Evolutionary conservation across 768 basidiomycete genomes (phyloP), one percentile per base, ranked within the genome.

Genomic region (Tricholomella constricta): DNA sequence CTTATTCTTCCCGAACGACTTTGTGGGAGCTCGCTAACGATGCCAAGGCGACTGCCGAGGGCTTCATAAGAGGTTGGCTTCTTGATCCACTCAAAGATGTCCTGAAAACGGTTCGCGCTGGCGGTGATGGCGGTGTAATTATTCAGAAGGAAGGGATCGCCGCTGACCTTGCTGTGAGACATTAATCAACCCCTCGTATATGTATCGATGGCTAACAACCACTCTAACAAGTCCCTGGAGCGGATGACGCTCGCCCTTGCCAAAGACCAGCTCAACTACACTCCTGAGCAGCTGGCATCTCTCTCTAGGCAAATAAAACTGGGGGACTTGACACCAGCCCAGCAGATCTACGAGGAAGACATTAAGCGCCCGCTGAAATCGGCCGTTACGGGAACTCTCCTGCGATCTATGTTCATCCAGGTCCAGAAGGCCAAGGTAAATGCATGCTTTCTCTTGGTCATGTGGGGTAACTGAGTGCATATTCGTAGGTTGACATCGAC

Each of bases 351-450:
- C 63, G 96, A 98, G 72, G 83, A 89, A 55, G 94, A 98, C 62
- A 91, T 98, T 72, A 87, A 86, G 66, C 81, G 73, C n/a, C 96
- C 96, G 0, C 61, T 98, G 41, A 86, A 82, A 60, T 93, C 90
- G 17, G 91, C 86, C 5, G 55, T 98, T 4, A 73, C 79, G 6
- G 96, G 96, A 3, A 88, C 86, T 12, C 75, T 98, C 7, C 73
- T 98, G 15, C 81, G 96, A 25, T 85, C 91, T 1, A 72, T 94
- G 42, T 86, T 98, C 57, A 87, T 99, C 26, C 96, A 98, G 64
- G 81, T 98, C 0, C 96, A 98, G 60, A 98, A 98, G 68, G 89
- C 94, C 52, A 98, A 98, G 77, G 94, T 88, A 19, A 46, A 12
- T 26, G n/a, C 10, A 1, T 4, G 63, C 54, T 29, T 15, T 17